These are phyloP conservation scores for Russula lepida DNA, from an alignment of 768 basidiomycete genomes.

Conservation along the genomic window DNA sequence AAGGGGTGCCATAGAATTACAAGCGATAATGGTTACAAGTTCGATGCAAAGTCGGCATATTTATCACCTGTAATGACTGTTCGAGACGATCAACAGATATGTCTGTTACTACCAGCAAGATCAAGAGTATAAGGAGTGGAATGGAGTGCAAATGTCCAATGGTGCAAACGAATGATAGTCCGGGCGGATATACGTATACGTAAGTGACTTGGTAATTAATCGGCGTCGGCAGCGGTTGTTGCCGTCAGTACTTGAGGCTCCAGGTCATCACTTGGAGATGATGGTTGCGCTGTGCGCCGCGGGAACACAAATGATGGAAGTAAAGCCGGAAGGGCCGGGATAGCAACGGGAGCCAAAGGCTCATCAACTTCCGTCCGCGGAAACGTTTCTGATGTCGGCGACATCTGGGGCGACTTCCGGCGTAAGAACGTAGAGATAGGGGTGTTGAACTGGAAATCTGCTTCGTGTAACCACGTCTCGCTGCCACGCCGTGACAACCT, in stretches of 20 bases:
- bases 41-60: not conserved
- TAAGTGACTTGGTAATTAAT: not conserved
- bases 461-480: slow-evolving; percentile 25
- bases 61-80: slow-evolving; percentile 10
- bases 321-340: slow-evolving; percentile 57
- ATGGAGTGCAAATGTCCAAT: slow-evolving; percentile 7
- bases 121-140: not conserved
- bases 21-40: slow-evolving; percentile 11
- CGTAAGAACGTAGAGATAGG: slow-evolving; percentile 78
- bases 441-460: slow-evolving; percentile 33
- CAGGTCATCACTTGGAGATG: not conserved
- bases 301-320: slow-evolving; percentile 29
- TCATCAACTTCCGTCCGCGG: slow-evolving; percentile 24
- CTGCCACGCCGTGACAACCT: slow-evolving; percentile 18
- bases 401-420: slow-evolving; percentile 65
- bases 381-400: slow-evolving; percentile 45
- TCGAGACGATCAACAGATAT: slow-evolving; percentile 1
- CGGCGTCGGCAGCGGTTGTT: not conserved
- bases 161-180: not conserved
- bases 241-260: slow-evolving; percentile 5
- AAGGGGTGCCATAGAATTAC: slow-evolving; percentile 8
- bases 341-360: slow-evolving; percentile 43
- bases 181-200: not conserved
- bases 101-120: not conserved
- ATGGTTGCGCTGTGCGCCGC: slow-evolving; percentile 3